phyloP scores from a whole-genome alignment of 768 basidiomycete species.

The Lactarius indigo region DNA sequence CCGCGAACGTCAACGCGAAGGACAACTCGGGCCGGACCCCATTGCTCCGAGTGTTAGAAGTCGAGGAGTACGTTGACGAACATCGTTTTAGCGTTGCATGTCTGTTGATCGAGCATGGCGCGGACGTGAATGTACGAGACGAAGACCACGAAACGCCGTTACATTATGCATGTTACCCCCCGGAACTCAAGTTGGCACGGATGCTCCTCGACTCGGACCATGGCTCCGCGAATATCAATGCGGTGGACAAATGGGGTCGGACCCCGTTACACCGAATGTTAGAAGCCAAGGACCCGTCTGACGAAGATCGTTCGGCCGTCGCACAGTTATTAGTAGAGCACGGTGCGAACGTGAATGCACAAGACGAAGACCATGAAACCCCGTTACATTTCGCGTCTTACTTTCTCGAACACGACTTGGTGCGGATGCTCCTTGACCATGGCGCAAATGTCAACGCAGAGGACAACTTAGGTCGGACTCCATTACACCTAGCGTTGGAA shows the following conservation, averaged over 20 bases:
- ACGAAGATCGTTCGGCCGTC: no score
- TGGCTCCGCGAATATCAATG: not conserved
- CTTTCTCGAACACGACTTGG: no score
- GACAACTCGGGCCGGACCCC: not conserved
- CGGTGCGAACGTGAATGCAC: no score
- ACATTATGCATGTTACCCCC: no score
- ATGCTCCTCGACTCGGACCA: not conserved
- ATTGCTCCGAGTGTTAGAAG: not conserved
- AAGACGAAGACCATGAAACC: no score
- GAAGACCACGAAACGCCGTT: not conserved
- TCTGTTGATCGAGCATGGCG: not conserved
- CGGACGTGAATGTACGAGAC: not conserved
- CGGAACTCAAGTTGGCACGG: no score
- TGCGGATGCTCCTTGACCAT: not conserved
- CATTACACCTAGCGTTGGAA: not conserved
- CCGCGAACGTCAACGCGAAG: not conserved
- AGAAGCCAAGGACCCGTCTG: no score
- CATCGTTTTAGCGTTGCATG: not conserved
- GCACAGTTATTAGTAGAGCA: no score
- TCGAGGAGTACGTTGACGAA: no score
- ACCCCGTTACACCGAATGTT: not conserved
- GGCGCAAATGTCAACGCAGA: not conserved
- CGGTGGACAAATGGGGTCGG: accelerated
- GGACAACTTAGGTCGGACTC: not conserved
- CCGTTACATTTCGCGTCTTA: no score